These are phyloP conservation scores for Trichoderma brevicompactum DNA, from an alignment of 2,329 filamentous ascomycete genomes.

Conservation along the genomic window DNA sequence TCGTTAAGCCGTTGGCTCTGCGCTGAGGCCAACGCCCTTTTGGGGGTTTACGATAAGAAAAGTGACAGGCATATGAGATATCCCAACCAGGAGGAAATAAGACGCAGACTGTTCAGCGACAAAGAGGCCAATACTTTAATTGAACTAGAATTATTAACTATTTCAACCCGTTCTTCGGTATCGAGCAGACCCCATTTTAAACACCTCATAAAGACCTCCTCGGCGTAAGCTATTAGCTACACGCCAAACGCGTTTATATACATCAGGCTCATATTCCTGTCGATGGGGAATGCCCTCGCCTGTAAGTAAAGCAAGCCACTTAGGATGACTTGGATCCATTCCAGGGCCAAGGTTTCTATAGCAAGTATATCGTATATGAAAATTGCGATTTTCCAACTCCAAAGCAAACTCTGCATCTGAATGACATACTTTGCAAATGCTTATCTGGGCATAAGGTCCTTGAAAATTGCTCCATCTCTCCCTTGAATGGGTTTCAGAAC, in stretches of 20 bases:
- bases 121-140: too few species aligned
- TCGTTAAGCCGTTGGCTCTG: too few species aligned
- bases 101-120: too few species aligned
- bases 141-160: too few species aligned
- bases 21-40: too few species aligned
- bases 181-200: too few species aligned
- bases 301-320: constrained; percentile 4
- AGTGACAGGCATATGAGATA: too few species aligned
- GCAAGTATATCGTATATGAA: constrained; percentile 15
- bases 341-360: constrained; percentile 18
- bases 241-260: background rate
- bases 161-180: too few species aligned
- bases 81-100: too few species aligned
- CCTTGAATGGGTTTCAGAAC: background rate
- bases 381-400: background rate
- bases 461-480: constrained; percentile 13
- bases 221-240: background rate
- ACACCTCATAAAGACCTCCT: too few species aligned
- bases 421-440: constrained; percentile 11
- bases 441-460: background rate
- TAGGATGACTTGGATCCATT: background rate
- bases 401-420: constrained; percentile 19
- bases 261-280: background rate
- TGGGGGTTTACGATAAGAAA: too few species aligned
- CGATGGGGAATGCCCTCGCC: background rate